Percentiles rank a stretch among this genome's conserved stretches.
Conservation (phyloP, 768 basidiomycete genomes). For the Naganishia antarctica region DNA sequence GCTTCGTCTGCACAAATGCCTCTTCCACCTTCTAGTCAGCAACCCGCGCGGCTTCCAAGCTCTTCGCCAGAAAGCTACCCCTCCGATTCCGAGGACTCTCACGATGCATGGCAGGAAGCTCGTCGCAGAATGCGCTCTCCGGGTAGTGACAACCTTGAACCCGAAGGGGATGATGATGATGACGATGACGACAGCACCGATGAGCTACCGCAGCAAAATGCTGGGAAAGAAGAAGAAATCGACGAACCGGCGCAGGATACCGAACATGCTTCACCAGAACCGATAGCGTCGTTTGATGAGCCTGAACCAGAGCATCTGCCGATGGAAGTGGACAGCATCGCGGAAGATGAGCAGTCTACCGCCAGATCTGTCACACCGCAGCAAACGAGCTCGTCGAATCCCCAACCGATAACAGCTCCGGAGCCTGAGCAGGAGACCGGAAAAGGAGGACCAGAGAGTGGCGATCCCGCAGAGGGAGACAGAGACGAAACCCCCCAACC, state of each 20-base stretch:
- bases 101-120: slow-evolving; percentile 13
- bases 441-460: neutral
- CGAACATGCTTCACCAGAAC: neutral
- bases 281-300: neutral
- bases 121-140: slow-evolving; percentile 1
- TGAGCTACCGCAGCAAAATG: neutral
- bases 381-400: neutral
- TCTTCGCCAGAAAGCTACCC: slow-evolving; percentile 12
- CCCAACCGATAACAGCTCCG: neutral
- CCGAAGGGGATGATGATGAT: slow-evolving; percentile 13
- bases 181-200: neutral
- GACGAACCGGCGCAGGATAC: neutral
- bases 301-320: neutral
- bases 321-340: slow-evolving; percentile 2
- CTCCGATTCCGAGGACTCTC: slow-evolving; percentile 16
- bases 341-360: neutral
- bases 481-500: neutral
- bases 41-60: slow-evolving; percentile 6
- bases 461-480: neutral
- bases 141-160: slow-evolving; percentile 2
- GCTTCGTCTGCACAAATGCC: slow-evolving; percentile 13
- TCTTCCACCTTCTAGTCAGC: neutral
- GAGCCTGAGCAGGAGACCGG: no score
- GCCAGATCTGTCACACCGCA: neutral
- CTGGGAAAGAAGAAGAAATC: neutral